Conservation (phyloP, 2,329 filamentous ascomycete species). For the Conoideocrella luteorostrata region DNA sequence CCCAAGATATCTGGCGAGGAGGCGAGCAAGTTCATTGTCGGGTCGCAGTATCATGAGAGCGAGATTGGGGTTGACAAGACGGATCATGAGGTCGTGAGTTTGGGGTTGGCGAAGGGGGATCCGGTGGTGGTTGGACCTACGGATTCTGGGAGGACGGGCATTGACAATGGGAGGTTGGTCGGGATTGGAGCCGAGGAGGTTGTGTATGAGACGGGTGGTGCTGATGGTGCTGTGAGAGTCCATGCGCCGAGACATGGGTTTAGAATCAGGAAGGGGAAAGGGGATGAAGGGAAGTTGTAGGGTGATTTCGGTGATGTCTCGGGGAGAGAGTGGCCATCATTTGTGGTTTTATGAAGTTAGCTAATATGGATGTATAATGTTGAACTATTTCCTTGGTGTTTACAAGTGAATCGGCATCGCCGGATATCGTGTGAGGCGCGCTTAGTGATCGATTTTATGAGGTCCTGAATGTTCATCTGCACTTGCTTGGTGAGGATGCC, state of each 20-base stretch:
- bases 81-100: constrained; percentile 40
- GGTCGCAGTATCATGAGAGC: constrained; percentile 38
- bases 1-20: constrained; percentile 45
- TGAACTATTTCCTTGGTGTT: no score
- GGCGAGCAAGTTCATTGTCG: constrained; percentile 41
- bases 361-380: no score
- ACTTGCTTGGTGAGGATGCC: no score
- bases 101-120: constrained; percentile 46
- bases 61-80: constrained; percentile 36
- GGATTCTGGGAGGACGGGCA: constrained; percentile 54
- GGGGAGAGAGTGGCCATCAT: no score
- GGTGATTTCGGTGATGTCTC: background rate
- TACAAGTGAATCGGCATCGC: no score
- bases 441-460: no score
- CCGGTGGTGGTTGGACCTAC: constrained; percentile 54
- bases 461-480: no score
- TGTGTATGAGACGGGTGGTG: constrained; percentile 46
- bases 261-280: constrained; percentile 30
- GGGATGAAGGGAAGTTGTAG: background rate
- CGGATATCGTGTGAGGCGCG: no score
- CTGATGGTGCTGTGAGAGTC: constrained; percentile 40
- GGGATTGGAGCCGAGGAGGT: constrained; percentile 47
- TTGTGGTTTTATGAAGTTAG: no score
- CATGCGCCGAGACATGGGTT: constrained; percentile 59
- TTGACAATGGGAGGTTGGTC: constrained; percentile 51